Conservation (phyloP, 352 stramenopile species). For the Thraustochytrium sp. region DNA sequence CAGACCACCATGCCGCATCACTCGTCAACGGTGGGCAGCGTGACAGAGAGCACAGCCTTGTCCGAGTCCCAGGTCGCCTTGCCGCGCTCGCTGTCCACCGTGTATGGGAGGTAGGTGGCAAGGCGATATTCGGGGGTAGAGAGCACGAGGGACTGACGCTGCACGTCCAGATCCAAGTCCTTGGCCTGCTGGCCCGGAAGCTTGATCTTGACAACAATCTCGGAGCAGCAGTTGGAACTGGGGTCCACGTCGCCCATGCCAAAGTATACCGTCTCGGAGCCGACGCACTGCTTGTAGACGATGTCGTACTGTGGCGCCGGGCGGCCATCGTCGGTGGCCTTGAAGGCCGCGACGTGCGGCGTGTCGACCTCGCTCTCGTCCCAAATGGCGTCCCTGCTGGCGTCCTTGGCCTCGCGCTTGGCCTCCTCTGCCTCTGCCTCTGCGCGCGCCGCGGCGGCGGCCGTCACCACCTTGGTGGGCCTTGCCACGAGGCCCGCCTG, state of each 20-base stretch:
- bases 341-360: neutral
- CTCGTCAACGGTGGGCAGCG: conserved; percentile 57
- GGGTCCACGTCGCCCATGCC: conserved; percentile 70
- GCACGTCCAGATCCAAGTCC: conserved; percentile 71
- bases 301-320: conserved; percentile 54
- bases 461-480: neutral
- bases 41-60: conserved; percentile 58
- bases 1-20: no score
- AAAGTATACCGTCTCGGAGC: conserved; percentile 74
- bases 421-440: neutral
- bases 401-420: neutral
- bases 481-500: neutral
- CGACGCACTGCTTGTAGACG: conserved; percentile 73
- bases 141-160: conserved; percentile 65
- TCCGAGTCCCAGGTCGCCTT: conserved; percentile 64
- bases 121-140: conserved; percentile 61
- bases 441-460: neutral
- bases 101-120: conserved; percentile 60
- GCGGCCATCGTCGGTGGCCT: conserved; percentile 49
- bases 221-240: conserved; percentile 68
- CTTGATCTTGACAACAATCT: conserved; percentile 66
- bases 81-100: conserved; percentile 64
- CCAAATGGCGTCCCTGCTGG: neutral
- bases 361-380: neutral
- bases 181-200: conserved; percentile 62